Evolutionary conservation across 257 asterid genomes (phyloP).

Genomic region (Solanum sitiens): DNA sequence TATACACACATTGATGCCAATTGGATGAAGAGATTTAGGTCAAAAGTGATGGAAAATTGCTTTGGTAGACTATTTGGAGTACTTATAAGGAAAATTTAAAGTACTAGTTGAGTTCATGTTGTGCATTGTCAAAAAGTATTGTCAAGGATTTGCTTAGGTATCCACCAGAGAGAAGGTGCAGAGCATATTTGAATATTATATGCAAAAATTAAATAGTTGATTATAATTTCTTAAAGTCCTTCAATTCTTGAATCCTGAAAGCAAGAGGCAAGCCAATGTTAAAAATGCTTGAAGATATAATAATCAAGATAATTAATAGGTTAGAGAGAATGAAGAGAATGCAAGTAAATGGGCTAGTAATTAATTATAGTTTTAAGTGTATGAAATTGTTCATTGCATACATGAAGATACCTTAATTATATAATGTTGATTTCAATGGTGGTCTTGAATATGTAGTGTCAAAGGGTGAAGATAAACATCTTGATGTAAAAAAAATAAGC

Average conservation of each 20-base stretch:
- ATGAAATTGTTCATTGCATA: not conserved
- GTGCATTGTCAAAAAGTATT: not conserved
- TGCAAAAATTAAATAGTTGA: not conserved
- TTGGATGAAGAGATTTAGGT: not conserved
- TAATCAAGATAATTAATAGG: not conserved
- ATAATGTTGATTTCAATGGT: no score
- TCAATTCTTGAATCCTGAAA: not conserved
- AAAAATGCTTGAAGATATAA: not conserved
- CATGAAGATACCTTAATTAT: not conserved
- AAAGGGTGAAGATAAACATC: not conserved
- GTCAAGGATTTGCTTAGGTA: not conserved
- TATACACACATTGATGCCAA: not conserved
- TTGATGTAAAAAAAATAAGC: not conserved
- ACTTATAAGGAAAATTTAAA: not conserved
- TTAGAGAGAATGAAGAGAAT: not conserved
- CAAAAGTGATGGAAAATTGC: not conserved
- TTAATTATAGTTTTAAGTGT: not conserved
- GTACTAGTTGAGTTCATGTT: not conserved
- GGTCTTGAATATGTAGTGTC: not conserved
- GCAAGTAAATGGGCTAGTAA: not conserved
- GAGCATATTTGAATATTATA: not conserved
- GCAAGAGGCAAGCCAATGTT: not conserved
- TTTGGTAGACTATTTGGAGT: not conserved
- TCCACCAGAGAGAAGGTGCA: not conserved
- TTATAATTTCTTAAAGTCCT: not conserved